These are phyloP conservation scores for Apophysomyces sp. DNA, from an alignment of 371 early-diverging fungal genomes.

Conservation along the genomic window DNA sequence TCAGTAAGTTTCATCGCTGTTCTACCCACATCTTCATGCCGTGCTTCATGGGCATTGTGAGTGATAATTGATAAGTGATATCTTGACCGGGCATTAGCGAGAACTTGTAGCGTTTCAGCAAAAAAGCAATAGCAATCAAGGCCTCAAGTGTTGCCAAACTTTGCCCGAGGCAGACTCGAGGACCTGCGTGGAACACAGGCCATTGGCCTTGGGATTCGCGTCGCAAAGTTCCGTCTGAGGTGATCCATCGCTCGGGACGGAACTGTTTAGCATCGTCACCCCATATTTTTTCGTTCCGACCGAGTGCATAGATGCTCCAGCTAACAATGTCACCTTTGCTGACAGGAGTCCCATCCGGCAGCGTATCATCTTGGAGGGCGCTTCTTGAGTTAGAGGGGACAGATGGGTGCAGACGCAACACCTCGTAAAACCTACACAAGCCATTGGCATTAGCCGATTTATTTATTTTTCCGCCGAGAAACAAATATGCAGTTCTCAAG, in stretches of 20 bases:
- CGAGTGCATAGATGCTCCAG: slow-evolving; percentile 47
- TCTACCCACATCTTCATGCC: slow-evolving; percentile 42
- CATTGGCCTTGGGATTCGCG: slow-evolving; percentile 20
- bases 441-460: not conserved
- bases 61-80: slow-evolving; percentile 33
- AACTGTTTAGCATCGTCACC: slow-evolving; percentile 45
- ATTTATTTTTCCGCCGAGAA: not conserved
- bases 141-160: slow-evolving; percentile 56
- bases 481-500: not conserved
- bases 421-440: slow-evolving; percentile 42
- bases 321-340: slow-evolving; percentile 49
- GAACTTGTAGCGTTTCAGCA: slow-evolving; percentile 48
- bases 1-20: slow-evolving; percentile 11
- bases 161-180: slow-evolving; percentile 58
- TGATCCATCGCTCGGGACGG: slow-evolving; percentile 53
- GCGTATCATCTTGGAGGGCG: slow-evolving; percentile 50
- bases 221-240: slow-evolving; percentile 15
- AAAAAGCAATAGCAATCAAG: slow-evolving; percentile 41
- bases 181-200: slow-evolving; percentile 55
- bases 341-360: slow-evolving; percentile 60
- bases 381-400: slow-evolving; percentile 57
- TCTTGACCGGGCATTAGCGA: slow-evolving; percentile 41
- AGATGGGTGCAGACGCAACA: slow-evolving; percentile 60
- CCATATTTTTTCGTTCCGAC: slow-evolving; percentile 45
- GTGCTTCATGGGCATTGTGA: slow-evolving; percentile 54